phyloP scores from a whole-genome alignment of 2,329 filamentous ascomycete genomes.

The Pleoardoris graminearum region DNA sequence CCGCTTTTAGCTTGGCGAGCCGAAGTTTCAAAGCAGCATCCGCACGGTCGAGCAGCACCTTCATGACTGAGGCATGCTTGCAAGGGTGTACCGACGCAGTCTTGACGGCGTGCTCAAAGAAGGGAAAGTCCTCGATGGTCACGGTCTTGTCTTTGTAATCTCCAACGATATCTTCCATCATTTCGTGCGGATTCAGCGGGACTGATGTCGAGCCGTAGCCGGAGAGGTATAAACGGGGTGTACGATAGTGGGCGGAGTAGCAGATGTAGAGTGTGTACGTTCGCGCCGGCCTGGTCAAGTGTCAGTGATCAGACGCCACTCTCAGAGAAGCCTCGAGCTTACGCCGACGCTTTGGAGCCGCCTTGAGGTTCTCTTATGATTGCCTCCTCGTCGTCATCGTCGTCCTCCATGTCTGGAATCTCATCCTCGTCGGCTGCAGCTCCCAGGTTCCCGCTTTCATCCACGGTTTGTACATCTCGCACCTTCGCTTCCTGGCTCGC shows the following conservation, averaged over 20 bases:
- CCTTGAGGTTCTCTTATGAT: slow-evolving; percentile 72
- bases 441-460: slow-evolving; percentile 84
- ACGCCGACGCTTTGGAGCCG: slow-evolving; percentile 59
- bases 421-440: slow-evolving; percentile 74
- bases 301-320: slow-evolving; percentile 22
- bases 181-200: slow-evolving; percentile 77
- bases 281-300: slow-evolving; percentile 67
- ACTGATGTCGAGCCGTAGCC: slow-evolving; percentile 81
- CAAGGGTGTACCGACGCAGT: slow-evolving; percentile 97
- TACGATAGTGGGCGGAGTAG: slow-evolving; percentile 96
- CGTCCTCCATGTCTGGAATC: slow-evolving; percentile 98
- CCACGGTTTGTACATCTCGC: slow-evolving; percentile 82
- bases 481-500: slow-evolving; percentile 76
- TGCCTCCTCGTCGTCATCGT: slow-evolving; percentile 89
- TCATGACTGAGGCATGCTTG: slow-evolving; percentile 98
- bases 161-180: slow-evolving; percentile 97
- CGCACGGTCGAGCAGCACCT: slow-evolving; percentile 90
- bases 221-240: slow-evolving; percentile 90
- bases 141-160: slow-evolving; percentile 99
- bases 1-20: slow-evolving; percentile 75
- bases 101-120: slow-evolving; percentile 87
- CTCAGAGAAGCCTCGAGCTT: too few relatives aligned
- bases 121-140: slow-evolving; percentile 95
- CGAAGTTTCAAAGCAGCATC: slow-evolving; percentile 90
- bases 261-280: slow-evolving; percentile 99